Evolutionary conservation across 305 asterid genomes (phyloP).

Genomic region (Withania somnifera): DNA sequence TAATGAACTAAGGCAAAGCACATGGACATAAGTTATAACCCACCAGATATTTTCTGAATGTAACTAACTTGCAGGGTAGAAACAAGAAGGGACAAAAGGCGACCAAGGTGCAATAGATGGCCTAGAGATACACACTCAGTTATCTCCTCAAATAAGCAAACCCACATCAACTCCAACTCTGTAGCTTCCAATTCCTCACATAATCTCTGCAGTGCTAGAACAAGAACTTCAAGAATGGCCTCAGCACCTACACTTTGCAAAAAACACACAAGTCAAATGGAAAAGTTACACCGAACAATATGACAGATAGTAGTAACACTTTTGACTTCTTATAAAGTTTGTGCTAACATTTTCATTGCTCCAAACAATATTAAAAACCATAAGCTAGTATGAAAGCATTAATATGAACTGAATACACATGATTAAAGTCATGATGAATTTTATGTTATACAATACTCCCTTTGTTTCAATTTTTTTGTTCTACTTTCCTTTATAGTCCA

Average conservation of each 20-base stretch:
- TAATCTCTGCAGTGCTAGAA: constrained; percentile 50
- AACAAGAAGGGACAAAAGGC: constrained; percentile 54
- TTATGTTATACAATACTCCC: not conserved
- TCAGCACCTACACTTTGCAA: constrained; percentile 35
- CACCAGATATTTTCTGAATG: constrained; percentile 55
- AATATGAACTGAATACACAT: not conserved
- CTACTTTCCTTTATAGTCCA: too few relatives aligned
- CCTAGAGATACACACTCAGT: constrained; percentile 28
- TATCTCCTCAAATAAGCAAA: constrained; percentile 44
- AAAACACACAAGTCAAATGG: constrained; percentile 2
- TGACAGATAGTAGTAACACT: not conserved
- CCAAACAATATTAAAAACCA: not conserved
- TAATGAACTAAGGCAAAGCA: not conserved
- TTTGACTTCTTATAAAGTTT: not conserved
- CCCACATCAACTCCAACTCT: constrained; percentile 43
- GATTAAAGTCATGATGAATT: not conserved
- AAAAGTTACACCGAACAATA: not conserved
- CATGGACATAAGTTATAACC: constrained; percentile 3
- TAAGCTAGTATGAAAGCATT: not conserved
- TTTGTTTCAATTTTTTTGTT: too few relatives aligned
- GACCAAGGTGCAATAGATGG: constrained; percentile 32
- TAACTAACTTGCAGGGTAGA: constrained; percentile 42
- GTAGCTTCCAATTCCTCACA: constrained; percentile 42
- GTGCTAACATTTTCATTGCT: not conserved
- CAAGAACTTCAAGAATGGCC: constrained; percentile 54